phyloP scores from a whole-genome alignment of 2,329 filamentous ascomycete species.

The Rosellinia necatrix region DNA sequence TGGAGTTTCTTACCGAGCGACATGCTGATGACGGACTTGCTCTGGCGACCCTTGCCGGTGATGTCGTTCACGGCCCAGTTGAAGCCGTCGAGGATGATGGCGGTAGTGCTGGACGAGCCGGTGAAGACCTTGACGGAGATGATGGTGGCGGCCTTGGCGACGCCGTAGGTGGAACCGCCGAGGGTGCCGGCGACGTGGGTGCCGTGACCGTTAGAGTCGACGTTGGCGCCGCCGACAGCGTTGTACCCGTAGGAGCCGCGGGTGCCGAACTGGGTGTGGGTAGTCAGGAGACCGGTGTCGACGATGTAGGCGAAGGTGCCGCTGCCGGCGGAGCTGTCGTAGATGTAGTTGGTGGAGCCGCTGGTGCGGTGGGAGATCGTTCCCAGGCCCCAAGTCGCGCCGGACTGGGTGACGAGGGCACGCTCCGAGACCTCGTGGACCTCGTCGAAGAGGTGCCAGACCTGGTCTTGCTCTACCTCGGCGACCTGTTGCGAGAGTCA shows the following conservation, averaged over 20 bases:
- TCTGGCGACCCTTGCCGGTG: constrained; percentile 44
- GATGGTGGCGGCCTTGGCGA: constrained; percentile 47
- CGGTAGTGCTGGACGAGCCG: constrained; percentile 31
- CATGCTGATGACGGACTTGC: constrained; percentile 57
- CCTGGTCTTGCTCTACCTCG: constrained; percentile 39
- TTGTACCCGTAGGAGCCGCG: constrained; percentile 44
- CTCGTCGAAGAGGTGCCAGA: constrained; percentile 36
- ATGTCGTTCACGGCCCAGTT: constrained; percentile 53
- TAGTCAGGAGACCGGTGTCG: constrained; percentile 56
- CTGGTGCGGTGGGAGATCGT: constrained; percentile 48
- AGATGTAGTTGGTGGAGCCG: constrained; percentile 46
- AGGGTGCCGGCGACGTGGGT: constrained; percentile 54
- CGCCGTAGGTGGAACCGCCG: constrained; percentile 48
- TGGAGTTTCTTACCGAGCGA: constrained; percentile 48
- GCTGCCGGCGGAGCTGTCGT: constrained; percentile 47
- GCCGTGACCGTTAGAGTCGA: constrained; percentile 50
- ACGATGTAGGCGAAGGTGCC: constrained; percentile 57
- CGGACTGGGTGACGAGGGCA: constrained; percentile 41
- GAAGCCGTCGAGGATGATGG: constrained; percentile 37
- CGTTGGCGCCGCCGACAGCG: constrained; percentile 36
- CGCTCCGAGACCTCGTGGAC: constrained; percentile 29
- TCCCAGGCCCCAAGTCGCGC: constrained; percentile 51
- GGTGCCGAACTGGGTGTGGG: constrained; percentile 50
- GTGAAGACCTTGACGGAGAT: constrained; percentile 53
- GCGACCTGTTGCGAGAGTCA: constrained; percentile 32